These are phyloP conservation scores for Zymoseptoria tritici DNA, from an alignment of 2,329 filamentous ascomycete species.

Conservation along the genomic window DNA sequence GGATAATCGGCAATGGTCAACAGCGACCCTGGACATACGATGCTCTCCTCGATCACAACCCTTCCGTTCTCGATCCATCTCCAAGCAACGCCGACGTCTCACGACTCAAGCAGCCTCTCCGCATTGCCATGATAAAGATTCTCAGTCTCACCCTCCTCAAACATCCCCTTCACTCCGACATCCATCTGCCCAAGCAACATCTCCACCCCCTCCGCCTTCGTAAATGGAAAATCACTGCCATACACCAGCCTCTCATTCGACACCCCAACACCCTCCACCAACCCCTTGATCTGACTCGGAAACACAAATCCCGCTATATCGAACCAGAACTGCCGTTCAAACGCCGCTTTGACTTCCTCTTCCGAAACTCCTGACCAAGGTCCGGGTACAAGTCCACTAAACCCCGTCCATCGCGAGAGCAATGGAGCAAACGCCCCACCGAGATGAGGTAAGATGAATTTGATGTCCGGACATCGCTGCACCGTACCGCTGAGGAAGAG, in stretches of 20 bases:
- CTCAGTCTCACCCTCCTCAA: conserved; percentile 29
- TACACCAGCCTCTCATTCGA: conserved; percentile 42
- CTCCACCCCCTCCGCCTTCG: conserved; percentile 32
- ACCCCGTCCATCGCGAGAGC: conserved; percentile 37
- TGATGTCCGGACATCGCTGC: conserved; percentile 39
- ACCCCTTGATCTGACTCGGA: conserved; percentile 41
- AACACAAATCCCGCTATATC: conserved; percentile 48
- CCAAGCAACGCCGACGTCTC: no score
- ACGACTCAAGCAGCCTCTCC: conserved; percentile 14
- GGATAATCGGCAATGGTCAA: no score
- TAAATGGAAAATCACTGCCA: conserved; percentile 48
- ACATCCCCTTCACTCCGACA: conserved; percentile 33
- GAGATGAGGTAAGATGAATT: conserved; percentile 43
- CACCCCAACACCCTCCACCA: conserved; percentile 36
- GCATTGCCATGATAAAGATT: conserved; percentile 36
- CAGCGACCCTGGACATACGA: no score
- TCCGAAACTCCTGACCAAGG: conserved; percentile 24
- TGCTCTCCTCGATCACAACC: no score
- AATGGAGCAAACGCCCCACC: conserved; percentile 42
- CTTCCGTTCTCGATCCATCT: no score
- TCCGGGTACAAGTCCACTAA: conserved; percentile 34
- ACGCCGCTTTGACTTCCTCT: conserved; percentile 25
- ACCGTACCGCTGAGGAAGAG: conserved; percentile 44
- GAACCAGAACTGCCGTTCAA: conserved; percentile 43
- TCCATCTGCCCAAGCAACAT: conserved; percentile 37